Conservation (phyloP, 305 asterid species). For the Fraxinus dipetala region DNA sequence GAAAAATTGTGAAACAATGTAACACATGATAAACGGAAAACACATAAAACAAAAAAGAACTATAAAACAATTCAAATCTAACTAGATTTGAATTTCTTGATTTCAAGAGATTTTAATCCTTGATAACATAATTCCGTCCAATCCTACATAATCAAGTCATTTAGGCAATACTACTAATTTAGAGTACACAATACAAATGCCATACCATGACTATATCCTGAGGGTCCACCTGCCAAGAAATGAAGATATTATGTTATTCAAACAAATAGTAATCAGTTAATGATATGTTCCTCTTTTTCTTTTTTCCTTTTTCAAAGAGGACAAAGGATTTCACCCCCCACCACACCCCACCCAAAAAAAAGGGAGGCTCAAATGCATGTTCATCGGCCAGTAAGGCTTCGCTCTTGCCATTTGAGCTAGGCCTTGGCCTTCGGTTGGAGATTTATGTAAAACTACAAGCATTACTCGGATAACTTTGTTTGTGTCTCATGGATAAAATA, state of each 20-base stretch:
- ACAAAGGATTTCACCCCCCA: neutral
- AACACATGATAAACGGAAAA: neutral
- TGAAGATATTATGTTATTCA: slow-evolving; percentile 20
- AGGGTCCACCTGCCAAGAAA: slow-evolving; percentile 80
- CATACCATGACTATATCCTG: slow-evolving; percentile 99
- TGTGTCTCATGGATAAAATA: neutral
- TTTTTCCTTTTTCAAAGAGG: neutral
- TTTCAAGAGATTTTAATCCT: slow-evolving; percentile 11
- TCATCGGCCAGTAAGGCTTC: neutral
- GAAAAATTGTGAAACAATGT: neutral
- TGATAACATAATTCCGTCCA: neutral
- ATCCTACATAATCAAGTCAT: neutral
- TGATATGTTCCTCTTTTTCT: neutral
- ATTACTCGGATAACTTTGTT: neutral
- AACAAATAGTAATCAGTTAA: neutral
- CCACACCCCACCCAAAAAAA: neutral
- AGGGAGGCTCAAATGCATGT: neutral
- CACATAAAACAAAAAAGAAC: neutral
- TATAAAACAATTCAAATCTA: slow-evolving; percentile 7
- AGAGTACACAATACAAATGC: slow-evolving; percentile 1
- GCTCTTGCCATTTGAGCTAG: neutral
- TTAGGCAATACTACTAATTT: neutral
- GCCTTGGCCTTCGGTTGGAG: neutral
- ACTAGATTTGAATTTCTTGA: slow-evolving; percentile 9
- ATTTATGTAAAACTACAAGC: neutral